Evolutionary conservation across 768 basidiomycete genomes (phyloP), one percentile per base, ranked within the genome.

Genomic region (Xerocomellus intermedius): DNA sequence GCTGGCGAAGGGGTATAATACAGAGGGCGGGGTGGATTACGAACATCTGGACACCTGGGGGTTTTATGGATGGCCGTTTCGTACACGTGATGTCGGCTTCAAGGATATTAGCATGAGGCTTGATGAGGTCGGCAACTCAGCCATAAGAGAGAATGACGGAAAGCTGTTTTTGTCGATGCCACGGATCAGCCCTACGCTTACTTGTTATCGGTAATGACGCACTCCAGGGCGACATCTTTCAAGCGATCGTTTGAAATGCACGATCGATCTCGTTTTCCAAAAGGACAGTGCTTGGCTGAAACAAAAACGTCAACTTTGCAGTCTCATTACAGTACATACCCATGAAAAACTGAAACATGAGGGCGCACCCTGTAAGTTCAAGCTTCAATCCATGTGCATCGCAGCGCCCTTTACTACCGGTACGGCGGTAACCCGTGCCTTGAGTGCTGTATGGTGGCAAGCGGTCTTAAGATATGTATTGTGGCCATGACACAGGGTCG

Each of bases 1-100:
- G 37, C 14, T 0, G 21, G 26, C 30, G 21, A 28, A 39, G 54
- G 39, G 1, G 24, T 52, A 36, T 22, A 19, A 32, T 45, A 42
- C 33, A 38, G 42, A 39, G 14, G n/a, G 28, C 28, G 12, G 28
- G 44, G 38, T 48, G 35, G 37, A 38, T 16, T 38, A n/a, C 8
- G 10, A 42, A 32, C 30, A 35, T n/a, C 32, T n/a, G 21, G 12
- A 17, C 7, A 6, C 6, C 17, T 7, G 38, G 4, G n/a, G 26
- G 13, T 28, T 57, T 64, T 64, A 64, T 63, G 48, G 52, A 44
- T 48, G 35, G 22, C 16, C 2, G 1, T 38, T 50, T 50, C 38
- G 39, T 55, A 60, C 61, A 66, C 55, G 58, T 63, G 57, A 60
- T 60, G 55, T 12, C 32, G n/a, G n/a, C n/a, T 37, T 24, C 12